Conservation (phyloP, 805 yeast species). For the Tanozyma kutaoensis region DNA sequence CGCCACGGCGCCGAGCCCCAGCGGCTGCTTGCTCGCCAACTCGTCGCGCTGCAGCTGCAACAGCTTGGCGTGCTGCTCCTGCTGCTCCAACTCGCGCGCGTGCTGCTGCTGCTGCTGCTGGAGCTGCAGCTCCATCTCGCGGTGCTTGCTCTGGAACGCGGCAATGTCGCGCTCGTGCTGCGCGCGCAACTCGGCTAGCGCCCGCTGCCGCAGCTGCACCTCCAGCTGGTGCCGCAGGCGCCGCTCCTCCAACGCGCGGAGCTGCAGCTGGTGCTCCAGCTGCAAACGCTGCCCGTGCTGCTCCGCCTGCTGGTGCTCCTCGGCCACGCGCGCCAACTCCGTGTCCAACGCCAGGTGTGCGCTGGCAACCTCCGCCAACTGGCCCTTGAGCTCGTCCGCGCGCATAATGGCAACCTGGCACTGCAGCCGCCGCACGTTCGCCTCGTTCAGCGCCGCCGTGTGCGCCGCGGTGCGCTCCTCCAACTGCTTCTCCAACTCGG, state of each 20-base stretch:
- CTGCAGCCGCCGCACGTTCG: slow-evolving; percentile 58
- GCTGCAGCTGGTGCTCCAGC: too few relatives aligned
- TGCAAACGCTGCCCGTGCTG: too few relatives aligned
- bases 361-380: slow-evolving; percentile 11
- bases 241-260: too few relatives aligned
- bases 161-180: neutral
- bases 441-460: slow-evolving; percentile 48
- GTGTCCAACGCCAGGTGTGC: too few relatives aligned
- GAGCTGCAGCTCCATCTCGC: neutral
- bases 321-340: too few relatives aligned
- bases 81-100: neutral
- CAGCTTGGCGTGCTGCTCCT: neutral
- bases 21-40: too few relatives aligned
- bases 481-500: slow-evolving; percentile 42
- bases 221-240: too few relatives aligned
- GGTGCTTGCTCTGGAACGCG: neutral
- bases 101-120: neutral
- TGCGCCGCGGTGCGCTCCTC: slow-evolving; percentile 39
- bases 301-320: too few relatives aligned
- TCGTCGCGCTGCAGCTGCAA: too few relatives aligned
- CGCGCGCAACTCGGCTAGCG: too few relatives aligned
- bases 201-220: too few relatives aligned
- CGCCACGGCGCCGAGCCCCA: too few relatives aligned
- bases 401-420: slow-evolving; percentile 46
- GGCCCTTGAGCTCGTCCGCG: slow-evolving; percentile 22